Conservation (phyloP, 352 stramenopile species). For the Phytophthora rubi region DNA sequence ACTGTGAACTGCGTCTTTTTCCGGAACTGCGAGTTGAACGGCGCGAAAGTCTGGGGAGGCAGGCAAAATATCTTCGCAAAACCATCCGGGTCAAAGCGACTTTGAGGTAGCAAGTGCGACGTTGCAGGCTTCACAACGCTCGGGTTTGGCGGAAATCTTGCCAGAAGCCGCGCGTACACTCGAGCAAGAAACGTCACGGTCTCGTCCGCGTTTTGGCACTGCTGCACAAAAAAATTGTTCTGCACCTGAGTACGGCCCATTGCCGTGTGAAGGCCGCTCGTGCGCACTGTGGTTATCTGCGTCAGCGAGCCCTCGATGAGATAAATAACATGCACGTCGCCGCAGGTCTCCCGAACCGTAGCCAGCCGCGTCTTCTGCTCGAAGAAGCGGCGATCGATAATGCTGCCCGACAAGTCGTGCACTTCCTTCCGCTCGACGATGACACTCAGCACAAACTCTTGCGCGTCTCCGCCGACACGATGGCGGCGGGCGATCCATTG, state of each 20-base stretch:
- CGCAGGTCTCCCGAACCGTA: constrained; percentile 49
- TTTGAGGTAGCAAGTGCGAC: constrained; percentile 26
- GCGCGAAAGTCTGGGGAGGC: too few species aligned
- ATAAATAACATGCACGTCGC: constrained; percentile 83
- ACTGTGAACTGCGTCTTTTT: constrained; percentile 67
- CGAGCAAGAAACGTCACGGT: constrained; percentile 73
- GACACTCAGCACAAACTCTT: constrained; percentile 83
- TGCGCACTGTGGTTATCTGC: constrained; percentile 71
- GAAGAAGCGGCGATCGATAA: constrained; percentile 81
- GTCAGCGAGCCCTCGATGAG: constrained; percentile 83
- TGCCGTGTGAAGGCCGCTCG: constrained; percentile 66
- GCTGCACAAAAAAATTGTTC: constrained; percentile 86
- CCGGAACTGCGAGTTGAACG: too few species aligned
- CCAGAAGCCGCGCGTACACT: constrained; percentile 68
- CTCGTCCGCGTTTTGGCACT: constrained; percentile 79
- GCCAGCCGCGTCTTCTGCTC: constrained; percentile 81
- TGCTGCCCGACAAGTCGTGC: constrained; percentile 79
- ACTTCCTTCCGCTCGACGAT: constrained; percentile 89
- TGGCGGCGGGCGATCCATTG: constrained; percentile 75
- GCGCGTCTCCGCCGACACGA: constrained; percentile 37
- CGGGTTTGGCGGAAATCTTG: constrained; percentile 49
- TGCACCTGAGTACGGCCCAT: constrained; percentile 84
- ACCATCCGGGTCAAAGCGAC: constrained; percentile 2
- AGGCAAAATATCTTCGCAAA: constrained; percentile 53
- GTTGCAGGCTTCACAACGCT: neutral